Conservation (phyloP, 192 early-diverging fungal species). For the Coemansia sp. region DNA sequence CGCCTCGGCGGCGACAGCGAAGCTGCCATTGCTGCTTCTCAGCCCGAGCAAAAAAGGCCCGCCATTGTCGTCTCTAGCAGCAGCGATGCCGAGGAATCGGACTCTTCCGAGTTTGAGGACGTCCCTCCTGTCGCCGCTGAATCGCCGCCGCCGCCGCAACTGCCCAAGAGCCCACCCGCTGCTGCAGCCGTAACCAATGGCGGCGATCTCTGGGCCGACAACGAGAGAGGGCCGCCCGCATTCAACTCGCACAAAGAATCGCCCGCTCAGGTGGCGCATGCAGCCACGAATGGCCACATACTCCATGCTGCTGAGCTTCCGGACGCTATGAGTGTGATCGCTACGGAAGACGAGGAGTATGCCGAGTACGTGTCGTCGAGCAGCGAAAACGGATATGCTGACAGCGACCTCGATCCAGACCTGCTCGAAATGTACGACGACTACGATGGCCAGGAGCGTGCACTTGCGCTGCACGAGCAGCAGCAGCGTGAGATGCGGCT, state of each 20-base stretch:
- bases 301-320: not conserved
- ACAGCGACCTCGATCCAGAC: constrained; percentile 10
- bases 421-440: constrained; percentile 26
- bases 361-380: constrained; percentile 8
- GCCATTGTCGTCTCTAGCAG: constrained; percentile 10
- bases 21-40: not conserved
- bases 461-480: constrained; percentile 12
- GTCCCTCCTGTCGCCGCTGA: constrained; percentile 18
- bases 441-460: constrained; percentile 7
- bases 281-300: not conserved
- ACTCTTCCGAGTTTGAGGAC: constrained; percentile 64
- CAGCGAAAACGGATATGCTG: constrained; percentile 14
- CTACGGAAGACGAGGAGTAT: constrained; percentile 9
- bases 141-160: not conserved
- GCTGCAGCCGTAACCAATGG: not conserved
- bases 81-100: constrained; percentile 42
- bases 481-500: constrained; percentile 19
- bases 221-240: not conserved
- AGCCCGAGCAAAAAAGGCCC: not conserved
- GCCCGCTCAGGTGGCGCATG: constrained; percentile 1
- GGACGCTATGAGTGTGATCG: constrained; percentile 9
- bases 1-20: constrained; percentile 15
- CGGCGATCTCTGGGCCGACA: not conserved
- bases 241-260: not conserved
- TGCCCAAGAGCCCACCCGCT: not conserved